A percentile compares a stretch with the other conserved stretches of the same genome.
These are phyloP conservation scores for Rhodotorula sp. DNA, from an alignment of 1,284 basidiomycete genomes.

Conservation along the genomic window DNA sequence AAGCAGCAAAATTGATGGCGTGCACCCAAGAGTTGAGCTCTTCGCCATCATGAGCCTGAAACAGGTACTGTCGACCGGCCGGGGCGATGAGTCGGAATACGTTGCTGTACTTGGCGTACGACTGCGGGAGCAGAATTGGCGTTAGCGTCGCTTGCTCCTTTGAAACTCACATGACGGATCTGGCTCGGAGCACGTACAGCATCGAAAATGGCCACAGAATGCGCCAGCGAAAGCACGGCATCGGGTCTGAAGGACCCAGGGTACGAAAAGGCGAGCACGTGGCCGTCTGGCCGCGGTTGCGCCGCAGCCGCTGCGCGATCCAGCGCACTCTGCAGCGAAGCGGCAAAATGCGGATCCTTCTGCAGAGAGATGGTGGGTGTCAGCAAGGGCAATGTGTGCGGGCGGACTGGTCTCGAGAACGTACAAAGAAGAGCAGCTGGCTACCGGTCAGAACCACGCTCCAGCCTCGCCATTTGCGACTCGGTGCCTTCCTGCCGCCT, in stretches of 20 bases:
- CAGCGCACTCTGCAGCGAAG: conserved; percentile 24
- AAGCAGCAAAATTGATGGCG: conserved; percentile 88
- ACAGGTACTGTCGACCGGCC: conserved; percentile 73
- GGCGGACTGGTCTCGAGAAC: conserved; percentile 52
- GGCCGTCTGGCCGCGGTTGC: conserved; percentile 18
- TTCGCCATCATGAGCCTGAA: conserved; percentile 68
- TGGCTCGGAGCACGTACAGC: conserved; percentile 39
- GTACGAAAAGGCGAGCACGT: conserved; percentile 45
- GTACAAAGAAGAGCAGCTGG: conserved; percentile 78
- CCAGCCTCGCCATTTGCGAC: conserved; percentile 85
- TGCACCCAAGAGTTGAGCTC: conserved; percentile 91
- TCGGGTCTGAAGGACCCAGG: conserved; percentile 74
- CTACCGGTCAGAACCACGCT: conserved; percentile 83
- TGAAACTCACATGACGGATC: too few relatives aligned
- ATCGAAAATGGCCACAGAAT: conserved; percentile 76
- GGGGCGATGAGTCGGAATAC: conserved; percentile 76
- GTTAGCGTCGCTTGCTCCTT: background rate
- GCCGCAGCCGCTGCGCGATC: conserved; percentile 6
- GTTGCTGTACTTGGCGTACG: conserved; percentile 69
- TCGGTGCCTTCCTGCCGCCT: conserved; percentile 69
- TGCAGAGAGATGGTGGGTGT: background rate
- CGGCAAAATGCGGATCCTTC: conserved; percentile 60
- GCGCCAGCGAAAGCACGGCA: conserved; percentile 75
- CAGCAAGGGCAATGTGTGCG: conserved; percentile 47
- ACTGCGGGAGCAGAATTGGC: conserved; percentile 37